Base-by-base conservation (phyloP, 345 rosid genomes). In the Aegle marmelos region DNA sequence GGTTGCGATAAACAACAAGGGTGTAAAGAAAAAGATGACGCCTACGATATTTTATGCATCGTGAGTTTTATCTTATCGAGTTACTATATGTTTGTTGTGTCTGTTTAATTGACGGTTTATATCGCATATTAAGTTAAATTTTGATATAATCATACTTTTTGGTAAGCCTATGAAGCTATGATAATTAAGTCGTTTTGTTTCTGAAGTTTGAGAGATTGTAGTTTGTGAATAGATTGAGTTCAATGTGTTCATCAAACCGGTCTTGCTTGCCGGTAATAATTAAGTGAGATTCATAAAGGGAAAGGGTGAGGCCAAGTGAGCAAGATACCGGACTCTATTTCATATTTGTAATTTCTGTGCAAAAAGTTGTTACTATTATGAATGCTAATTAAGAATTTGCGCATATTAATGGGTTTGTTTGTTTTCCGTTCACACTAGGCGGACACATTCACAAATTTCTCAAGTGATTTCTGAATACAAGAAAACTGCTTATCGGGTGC, bases 371-470 rank as follows among this genome's bases (percentile, higher is more conserved):
- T 28, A 27, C 66, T 25, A 7, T 53, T 31, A 1, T 56, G 63
- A 56, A 71, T 28, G 63, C 63, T 33, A 21, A 71, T 22, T 9
- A n/a, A 31, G 45, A 56, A 53, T 54, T 22, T 36, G 37, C 4
- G 25, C 66, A 5, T 36, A 27, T 17, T 73, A 30, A 41, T 39
- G 13, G 39, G 30, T 39, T 22, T n/a, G 66, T 57, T 31, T 84
- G 73, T 48, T 50, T 53, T 75, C 58, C 78, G 37, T 69, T 80
- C 62, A 77, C 17, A 17, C 5, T 37, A 95, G 99, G 94, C 92
- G 99, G 87, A 95, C 98, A 5, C 99, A 95, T 82, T 89, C 98
- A 68, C 98, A 95, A 84, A 88, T 95, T 80, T 88, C 98, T 50
- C 99, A 95, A 87, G 94, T 91, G 76, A 85, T 95, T 65, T 90